A percentile compares a stretch with the other conserved stretches of the same genome.
Evolutionary conservation across 176 grass and related monocot genomes (phyloP).

Genomic region (Aegilops speltoides): DNA sequence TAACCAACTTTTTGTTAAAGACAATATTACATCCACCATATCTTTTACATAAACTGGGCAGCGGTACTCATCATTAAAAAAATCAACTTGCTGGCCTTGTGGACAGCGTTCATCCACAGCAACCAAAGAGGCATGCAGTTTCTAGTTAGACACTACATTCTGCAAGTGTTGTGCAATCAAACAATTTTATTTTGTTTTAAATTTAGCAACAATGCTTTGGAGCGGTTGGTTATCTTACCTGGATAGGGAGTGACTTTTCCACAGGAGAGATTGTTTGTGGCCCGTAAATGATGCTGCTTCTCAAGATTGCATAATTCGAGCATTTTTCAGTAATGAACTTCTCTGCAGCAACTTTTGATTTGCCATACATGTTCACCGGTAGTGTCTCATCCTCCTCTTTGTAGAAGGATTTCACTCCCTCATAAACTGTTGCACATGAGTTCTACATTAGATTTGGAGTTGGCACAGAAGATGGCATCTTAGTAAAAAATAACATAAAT

Average conservation of each 20-base stretch:
- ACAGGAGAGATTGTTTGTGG: conserved; percentile 88
- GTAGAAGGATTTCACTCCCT: conserved; percentile 86
- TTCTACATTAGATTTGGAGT: conserved; percentile 4
- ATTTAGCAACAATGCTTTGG: not conserved
- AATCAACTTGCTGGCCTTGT: no score
- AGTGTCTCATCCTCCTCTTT: conserved; percentile 72
- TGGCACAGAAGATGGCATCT: not conserved
- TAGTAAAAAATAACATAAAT: not conserved
- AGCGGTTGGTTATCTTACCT: conserved; percentile 34
- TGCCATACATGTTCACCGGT: conserved; percentile 91
- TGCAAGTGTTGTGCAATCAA: no score
- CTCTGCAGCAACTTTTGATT: conserved; percentile 86
- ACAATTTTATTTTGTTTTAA: not conserved
- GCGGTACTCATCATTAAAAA: not conserved
- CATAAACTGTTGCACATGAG: conserved; percentile 67
- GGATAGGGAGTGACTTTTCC: conserved; percentile 79
- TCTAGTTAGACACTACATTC: not conserved
- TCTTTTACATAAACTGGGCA: no score
- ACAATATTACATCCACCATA: no score
- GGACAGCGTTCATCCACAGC: no score
- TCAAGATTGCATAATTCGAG: conserved; percentile 76
- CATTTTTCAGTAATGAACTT: conserved; percentile 61
- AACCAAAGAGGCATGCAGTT: not conserved
- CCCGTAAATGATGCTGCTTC: conserved; percentile 95
- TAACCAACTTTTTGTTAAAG: conserved; percentile 52